These are phyloP conservation scores for Yarrowia alimentaria DNA, from an alignment of 805 yeast species.

Conservation along the genomic window DNA sequence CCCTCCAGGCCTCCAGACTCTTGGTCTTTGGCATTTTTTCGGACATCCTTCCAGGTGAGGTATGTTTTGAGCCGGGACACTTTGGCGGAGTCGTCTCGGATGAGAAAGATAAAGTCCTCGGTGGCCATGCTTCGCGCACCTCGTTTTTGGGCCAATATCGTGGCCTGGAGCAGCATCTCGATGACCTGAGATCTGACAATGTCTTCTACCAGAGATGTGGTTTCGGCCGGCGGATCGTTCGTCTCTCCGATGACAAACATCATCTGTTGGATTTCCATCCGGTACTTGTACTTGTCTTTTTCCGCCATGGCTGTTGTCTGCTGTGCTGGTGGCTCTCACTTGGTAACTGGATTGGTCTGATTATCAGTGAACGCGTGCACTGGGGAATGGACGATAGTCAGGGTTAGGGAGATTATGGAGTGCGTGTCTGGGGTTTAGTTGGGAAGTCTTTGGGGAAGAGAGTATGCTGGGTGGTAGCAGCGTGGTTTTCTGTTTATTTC, in stretches of 20 bases:
- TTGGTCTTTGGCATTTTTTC: conserved; percentile 73
- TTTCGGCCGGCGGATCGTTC: conserved; percentile 88
- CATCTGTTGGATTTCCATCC: conserved; percentile 96
- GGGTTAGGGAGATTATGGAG: no score
- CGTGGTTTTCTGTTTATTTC: no score
- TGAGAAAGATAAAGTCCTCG: conserved; percentile 89
- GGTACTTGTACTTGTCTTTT: conserved; percentile 57
- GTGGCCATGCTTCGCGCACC: conserved; percentile 84
- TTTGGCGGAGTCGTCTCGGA: conserved; percentile 90
- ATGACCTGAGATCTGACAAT: conserved; percentile 93
- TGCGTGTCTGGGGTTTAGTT: no score
- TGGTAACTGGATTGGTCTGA: no score
- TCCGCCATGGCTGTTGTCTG: conserved; percentile 22
- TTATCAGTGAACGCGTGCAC: no score
- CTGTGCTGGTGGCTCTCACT: neutral
- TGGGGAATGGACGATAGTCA: no score
- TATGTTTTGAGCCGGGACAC: conserved; percentile 89
- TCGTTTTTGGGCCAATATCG: conserved; percentile 70
- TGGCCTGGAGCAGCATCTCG: conserved; percentile 74
- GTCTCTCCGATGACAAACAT: conserved; percentile 98
- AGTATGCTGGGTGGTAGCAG: no score
- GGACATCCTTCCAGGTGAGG: conserved; percentile 93
- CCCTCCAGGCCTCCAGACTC: conserved; percentile 61
- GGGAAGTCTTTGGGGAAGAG: no score
- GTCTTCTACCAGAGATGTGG: conserved; percentile 91